Evolutionary conservation across 495 filamentous ascomycete genomes (phyloP).

Genomic region (Neurospora tetraspora): DNA sequence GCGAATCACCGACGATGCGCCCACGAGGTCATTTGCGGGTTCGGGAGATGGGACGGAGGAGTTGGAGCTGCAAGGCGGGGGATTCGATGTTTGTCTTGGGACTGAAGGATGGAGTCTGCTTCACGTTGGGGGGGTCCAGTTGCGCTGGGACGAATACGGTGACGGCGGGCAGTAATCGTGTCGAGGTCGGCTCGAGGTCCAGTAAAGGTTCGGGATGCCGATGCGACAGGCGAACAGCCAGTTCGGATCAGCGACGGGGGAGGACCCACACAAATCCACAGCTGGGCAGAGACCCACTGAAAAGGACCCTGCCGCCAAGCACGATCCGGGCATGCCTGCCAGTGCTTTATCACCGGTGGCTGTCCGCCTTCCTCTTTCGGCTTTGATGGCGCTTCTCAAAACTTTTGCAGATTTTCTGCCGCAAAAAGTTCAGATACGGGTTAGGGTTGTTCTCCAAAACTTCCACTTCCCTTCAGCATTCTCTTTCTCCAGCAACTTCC

Average conservation of each 20-base stretch:
- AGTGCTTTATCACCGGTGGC: background rate
- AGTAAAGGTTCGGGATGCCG: background rate
- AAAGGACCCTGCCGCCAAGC: background rate
- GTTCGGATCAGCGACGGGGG: background rate
- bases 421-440: background rate
- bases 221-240: background rate
- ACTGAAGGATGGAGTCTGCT: background rate
- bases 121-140: background rate
- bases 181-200: background rate
- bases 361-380: background rate
- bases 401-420: background rate
- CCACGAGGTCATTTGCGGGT: slow-evolving; percentile 8
- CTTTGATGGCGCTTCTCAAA: background rate
- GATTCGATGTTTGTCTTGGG: background rate
- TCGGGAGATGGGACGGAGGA: background rate
- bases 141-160: background rate
- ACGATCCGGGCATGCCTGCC: background rate
- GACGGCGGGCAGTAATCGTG: background rate
- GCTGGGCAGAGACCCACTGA: background rate
- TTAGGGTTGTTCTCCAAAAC: background rate
- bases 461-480: no score
- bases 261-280: background rate
- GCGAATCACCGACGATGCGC: slow-evolving; percentile 9
- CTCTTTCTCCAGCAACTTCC: background rate
- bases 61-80: background rate